Evolutionary conservation across 805 yeast genomes (phyloP), one percentile per base, ranked within the genome.

Genomic region (Saturnispora mendoncae): DNA sequence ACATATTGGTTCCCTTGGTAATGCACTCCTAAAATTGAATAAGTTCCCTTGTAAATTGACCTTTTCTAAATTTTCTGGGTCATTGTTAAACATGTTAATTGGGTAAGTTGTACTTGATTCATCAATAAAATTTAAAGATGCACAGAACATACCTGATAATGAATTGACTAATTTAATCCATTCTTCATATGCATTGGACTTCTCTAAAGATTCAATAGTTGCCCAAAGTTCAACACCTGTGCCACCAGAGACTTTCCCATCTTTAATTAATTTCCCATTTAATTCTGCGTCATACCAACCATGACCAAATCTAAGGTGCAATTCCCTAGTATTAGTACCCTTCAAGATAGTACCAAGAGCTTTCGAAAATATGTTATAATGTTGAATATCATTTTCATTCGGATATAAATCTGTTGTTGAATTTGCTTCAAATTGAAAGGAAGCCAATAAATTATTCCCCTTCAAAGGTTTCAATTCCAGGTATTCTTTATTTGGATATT

Each of bases 201-300:
- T 63, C 19, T 66, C 51, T 1, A 56, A 61, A 0, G 90, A 88
- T 52, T 80, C 90, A 21, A 92, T 71, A 30, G 77, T 68, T 0
- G 97, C 88, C 87, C 94, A 87, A 8, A 92, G 54, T 60, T 92
- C 98, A 13, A 90, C 95, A 36, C 98, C 98, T 3, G 90, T 82
- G 3, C 97, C 97, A 24, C 98, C 98, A 39, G 87, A 71, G 42
- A 63, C 64, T 10, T 60, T 54, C 1, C 98, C 98, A 48, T 76
- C 64, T 35, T 65, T 62, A 0, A 97, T 96, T 31, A 85, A 67
- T 35, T 68, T 64, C 0, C 97, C 97, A 94, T 95, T 92, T 6
- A 70, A 65, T 45, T 81, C 84, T 1, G 88, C 66, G 55, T 92
- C 95, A 90, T 96, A 92, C 78, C 87, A 83, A 0, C 98, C 98